phyloP scores from a whole-genome alignment of 352 stramenopile species.

The Pythium phragmiticola region DNA sequence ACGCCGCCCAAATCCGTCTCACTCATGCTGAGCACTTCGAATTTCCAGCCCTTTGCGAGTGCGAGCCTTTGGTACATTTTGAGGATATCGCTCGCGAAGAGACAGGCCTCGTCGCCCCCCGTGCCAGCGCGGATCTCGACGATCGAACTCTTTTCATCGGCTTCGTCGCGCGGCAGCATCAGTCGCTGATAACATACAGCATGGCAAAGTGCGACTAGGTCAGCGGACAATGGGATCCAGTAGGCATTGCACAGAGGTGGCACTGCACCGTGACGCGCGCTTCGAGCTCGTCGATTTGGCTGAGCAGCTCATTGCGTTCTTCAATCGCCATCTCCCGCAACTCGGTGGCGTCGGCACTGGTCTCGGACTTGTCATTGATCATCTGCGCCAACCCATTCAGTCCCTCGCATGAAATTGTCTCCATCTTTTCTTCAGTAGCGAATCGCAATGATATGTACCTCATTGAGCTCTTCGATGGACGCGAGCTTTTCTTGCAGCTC shows the following conservation, averaged over 20 bases:
- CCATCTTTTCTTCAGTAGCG: not conserved
- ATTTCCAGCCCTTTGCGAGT: slow-evolving; percentile 84
- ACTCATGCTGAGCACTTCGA: slow-evolving; percentile 87
- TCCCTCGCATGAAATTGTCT: not conserved
- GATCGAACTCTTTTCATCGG: slow-evolving; percentile 97
- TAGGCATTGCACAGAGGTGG: not conserved
- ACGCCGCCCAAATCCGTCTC: slow-evolving; percentile 84
- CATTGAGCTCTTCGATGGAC: slow-evolving; percentile 88
- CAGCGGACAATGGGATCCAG: no score
- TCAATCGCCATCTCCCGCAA: slow-evolving; percentile 74
- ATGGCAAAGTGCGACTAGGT: not conserved
- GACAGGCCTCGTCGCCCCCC: slow-evolving; percentile 95
- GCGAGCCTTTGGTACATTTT: slow-evolving; percentile 93
- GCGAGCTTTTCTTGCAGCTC: slow-evolving; percentile 88
- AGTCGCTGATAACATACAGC: slow-evolving; percentile 34
- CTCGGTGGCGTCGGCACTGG: slow-evolving; percentile 55
- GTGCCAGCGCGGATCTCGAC: slow-evolving; percentile 96
- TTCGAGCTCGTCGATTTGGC: slow-evolving; percentile 55
- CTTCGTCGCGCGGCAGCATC: slow-evolving; percentile 77
- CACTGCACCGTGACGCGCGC: slow-evolving; percentile 50
- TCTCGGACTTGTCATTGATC: slow-evolving; percentile 53
- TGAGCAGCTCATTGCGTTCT: slow-evolving; percentile 62
- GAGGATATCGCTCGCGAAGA: slow-evolving; percentile 94
- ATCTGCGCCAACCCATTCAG: slow-evolving; percentile 32
- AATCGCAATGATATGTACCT: slow-evolving; percentile 30